Base-by-base conservation (phyloP, 2,329 filamentous ascomycete genomes). In the Neodidymelliopsis sp. region DNA sequence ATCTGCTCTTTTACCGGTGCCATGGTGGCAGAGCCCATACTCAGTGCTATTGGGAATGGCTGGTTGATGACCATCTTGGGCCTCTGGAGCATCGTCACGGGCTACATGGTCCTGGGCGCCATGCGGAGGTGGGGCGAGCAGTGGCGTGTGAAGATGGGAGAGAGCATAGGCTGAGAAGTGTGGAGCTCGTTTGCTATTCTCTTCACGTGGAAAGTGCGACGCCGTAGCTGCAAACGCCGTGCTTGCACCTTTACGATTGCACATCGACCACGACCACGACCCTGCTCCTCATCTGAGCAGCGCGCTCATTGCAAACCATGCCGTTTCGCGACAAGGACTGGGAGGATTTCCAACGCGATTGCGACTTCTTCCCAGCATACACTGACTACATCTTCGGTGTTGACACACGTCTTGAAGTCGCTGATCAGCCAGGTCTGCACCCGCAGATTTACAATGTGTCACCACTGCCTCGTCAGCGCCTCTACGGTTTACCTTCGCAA, bases 101-200 rank as follows among this genome's bases (percentile, higher is more conserved):
- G 62, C 2, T 60, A 46, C 46, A 64, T 73, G 5, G 79, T 83
- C 12, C 81, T 92, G 16, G 84, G 80, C 72, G 70, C 81, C 0
- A 80, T 92, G 74, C 78, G 78, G 60, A 80, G 75, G 54, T 86
- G 81, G 60, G 84, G 84, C 0, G 75, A 79, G 13, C 77, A 75
- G 60, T 91, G 88, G 88, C 81, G 88, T 61, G 74, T 74, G 39
- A 70, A 72, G 22, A 88, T 90, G 84, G 83, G 89, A 10, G 52
- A 57, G 34, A 57, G 46, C 27, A 33, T 66, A 27, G 63, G 60
- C 3, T 62, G 39, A 56, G 35, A 20, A 10, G 5, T 23, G 20
- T 22, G 29, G 29, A 31, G 30, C 16, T 33, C n/a, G 40, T 50
- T 50, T 50, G 47, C 39, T 45, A 19, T 23, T 41, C n/a, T 35